Conservation (phyloP, 352 stramenopile genomes). For the Pythium aquatile region DNA sequence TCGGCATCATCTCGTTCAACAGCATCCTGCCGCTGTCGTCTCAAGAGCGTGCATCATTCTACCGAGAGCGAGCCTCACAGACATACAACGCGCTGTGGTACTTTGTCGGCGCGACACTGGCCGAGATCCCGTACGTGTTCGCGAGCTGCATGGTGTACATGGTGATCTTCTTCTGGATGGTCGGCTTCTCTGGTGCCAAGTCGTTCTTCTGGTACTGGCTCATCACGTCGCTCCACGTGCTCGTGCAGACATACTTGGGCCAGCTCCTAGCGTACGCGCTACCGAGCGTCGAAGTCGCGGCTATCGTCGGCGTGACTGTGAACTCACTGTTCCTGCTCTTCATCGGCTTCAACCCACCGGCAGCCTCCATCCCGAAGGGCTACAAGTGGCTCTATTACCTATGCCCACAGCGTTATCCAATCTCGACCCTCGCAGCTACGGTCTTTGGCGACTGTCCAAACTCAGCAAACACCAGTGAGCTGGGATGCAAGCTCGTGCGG, state of each 20-base stretch:
- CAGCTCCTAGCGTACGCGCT: slow-evolving; percentile 17
- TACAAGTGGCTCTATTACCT: slow-evolving; percentile 23
- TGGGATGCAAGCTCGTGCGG: slow-evolving; percentile 30
- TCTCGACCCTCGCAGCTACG: slow-evolving; percentile 34
- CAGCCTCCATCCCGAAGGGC: slow-evolving; percentile 29
- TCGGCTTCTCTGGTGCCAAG: slow-evolving; percentile 35
- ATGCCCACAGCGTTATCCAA: slow-evolving; percentile 41
- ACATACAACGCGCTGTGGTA: slow-evolving; percentile 80
- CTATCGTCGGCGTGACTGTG: slow-evolving; percentile 37
- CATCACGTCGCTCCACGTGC: slow-evolving; percentile 52
- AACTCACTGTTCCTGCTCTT: slow-evolving; percentile 59
- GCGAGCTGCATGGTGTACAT: slow-evolving; percentile 60
- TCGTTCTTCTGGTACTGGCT: slow-evolving; percentile 61
- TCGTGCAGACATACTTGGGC: slow-evolving; percentile 62
- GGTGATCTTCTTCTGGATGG: slow-evolving; percentile 73
- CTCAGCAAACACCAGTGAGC: slow-evolving; percentile 1
- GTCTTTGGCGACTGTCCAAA: slow-evolving; percentile 42
- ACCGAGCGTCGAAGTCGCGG: slow-evolving; percentile 42
- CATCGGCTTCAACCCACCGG: slow-evolving; percentile 41
- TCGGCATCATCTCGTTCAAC: slow-evolving; percentile 68
- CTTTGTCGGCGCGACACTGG: slow-evolving; percentile 50
- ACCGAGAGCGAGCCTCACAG: slow-evolving; percentile 71
- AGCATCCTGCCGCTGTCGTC: slow-evolving; percentile 67
- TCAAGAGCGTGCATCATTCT: slow-evolving; percentile 78
- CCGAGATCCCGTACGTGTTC: too few relatives aligned